Conservation (phyloP, 2,329 filamentous ascomycete genomes). For the Phaeosphaeriaceae sp. region DNA sequence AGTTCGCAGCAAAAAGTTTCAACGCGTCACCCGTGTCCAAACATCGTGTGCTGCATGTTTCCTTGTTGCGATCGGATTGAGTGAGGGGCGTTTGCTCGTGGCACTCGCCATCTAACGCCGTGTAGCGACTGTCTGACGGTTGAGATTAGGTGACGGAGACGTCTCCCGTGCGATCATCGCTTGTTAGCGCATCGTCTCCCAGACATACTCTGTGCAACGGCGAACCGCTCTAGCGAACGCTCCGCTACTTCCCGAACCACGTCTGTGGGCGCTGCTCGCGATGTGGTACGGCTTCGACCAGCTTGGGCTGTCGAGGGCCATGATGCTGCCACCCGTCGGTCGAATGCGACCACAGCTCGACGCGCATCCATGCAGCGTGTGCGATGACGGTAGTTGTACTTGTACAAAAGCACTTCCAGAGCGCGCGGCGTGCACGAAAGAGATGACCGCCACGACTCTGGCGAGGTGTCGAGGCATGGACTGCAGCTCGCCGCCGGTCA, state of each 20-base stretch:
- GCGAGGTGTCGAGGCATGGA: conserved; percentile 14
- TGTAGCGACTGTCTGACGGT: conserved; percentile 2
- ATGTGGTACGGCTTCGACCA: neutral
- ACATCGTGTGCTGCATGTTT: conserved; percentile 24
- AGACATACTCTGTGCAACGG: conserved; percentile 30
- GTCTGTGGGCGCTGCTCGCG: conserved; percentile 18
- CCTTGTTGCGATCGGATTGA: conserved; percentile 30
- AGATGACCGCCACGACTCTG: neutral
- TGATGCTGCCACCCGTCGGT: no score
- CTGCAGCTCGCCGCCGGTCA: conserved; percentile 27
- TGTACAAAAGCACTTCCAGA: conserved; percentile 5
- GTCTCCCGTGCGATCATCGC: conserved; percentile 18
- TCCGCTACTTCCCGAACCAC: conserved; percentile 37
- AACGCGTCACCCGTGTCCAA: conserved; percentile 26
- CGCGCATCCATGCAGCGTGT: neutral
- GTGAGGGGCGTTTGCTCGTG: conserved; percentile 29
- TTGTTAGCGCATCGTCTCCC: conserved; percentile 15
- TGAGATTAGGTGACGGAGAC: conserved; percentile 2
- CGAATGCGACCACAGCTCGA: no score
- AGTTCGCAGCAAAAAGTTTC: conserved; percentile 35
- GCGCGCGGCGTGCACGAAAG: conserved; percentile 1
- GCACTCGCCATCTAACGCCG: conserved; percentile 29
- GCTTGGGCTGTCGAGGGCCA: neutral
- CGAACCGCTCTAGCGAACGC: conserved; percentile 22
- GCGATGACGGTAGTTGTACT: neutral